phyloP scores from a whole-genome alignment of 2,329 filamentous ascomycete genomes.

The Aspergillus spinulosporus region DNA sequence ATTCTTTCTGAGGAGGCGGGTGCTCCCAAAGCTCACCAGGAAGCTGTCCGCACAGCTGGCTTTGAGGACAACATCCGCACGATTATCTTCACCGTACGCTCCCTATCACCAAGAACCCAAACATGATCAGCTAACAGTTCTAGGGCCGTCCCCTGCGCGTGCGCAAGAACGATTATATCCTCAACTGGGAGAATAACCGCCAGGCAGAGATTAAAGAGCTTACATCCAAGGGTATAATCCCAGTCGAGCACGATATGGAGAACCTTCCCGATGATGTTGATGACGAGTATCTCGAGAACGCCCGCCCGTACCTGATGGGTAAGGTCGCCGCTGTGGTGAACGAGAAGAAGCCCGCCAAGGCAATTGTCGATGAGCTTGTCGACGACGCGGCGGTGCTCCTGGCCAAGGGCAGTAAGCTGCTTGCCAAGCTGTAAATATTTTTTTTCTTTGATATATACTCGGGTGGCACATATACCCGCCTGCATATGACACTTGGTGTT shows the following conservation, averaged over 20 bases:
- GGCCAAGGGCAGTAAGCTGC: constrained; percentile 64
- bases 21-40: constrained; percentile 89
- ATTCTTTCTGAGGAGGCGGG: constrained; percentile 92
- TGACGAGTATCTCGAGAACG: constrained; percentile 88
- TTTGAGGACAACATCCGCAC: constrained; percentile 97
- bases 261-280: constrained; percentile 69
- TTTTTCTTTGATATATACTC: constrained; percentile 4
- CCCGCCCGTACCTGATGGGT: constrained; percentile 90
- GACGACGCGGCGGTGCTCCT: constrained; percentile 72
- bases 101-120: background rate
- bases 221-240: constrained; percentile 83
- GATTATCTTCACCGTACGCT: constrained; percentile 82
- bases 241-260: constrained; percentile 93
- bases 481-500: constrained; percentile 13
- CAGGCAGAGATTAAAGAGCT: constrained; percentile 87
- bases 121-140: constrained; percentile 18
- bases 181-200: constrained; percentile 95
- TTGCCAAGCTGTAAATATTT: constrained; percentile 66
- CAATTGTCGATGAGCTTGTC: constrained; percentile 91
- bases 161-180: constrained; percentile 88
- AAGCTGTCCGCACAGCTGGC: constrained; percentile 84
- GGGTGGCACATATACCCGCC: background rate
- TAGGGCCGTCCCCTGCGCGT: constrained; percentile 86
- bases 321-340: constrained; percentile 93
- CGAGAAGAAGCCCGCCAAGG: constrained; percentile 88